Evolutionary conservation across 768 basidiomycete genomes (phyloP).

Genomic region (Termitomyces sp.): DNA sequence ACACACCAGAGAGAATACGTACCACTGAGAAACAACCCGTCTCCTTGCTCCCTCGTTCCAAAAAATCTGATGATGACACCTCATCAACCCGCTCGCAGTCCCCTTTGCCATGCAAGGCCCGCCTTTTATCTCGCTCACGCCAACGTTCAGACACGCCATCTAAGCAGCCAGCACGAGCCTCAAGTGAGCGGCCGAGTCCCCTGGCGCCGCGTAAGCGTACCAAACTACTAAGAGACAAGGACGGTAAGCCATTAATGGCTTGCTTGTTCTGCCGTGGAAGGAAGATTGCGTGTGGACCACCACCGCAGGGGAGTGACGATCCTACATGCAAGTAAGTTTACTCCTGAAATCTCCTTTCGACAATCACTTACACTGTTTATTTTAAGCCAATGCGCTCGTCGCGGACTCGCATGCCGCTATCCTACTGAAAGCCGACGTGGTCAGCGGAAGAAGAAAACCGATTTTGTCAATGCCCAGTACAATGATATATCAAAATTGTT

Average conservation of each 20-base stretch:
- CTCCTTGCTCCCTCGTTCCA: neutral
- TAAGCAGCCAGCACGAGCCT: neutral
- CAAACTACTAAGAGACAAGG: conserved; percentile 3
- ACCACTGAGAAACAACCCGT: neutral
- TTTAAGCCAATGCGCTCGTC: conserved; percentile 11
- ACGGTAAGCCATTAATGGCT: conserved; percentile 37
- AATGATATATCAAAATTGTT: neutral
- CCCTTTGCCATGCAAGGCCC: neutral
- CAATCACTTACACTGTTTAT: neutral
- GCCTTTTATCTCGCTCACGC: neutral
- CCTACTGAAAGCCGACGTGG: conserved; percentile 13
- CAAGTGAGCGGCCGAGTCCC: neutral
- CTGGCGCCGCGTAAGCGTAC: conserved; percentile 1
- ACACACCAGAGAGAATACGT: neutral
- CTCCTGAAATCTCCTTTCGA: neutral
- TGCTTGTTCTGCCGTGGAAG: conserved; percentile 46
- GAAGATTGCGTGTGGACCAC: conserved; percentile 49
- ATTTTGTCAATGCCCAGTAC: neutral
- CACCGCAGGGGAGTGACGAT: conserved; percentile 30
- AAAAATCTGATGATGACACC: neutral
- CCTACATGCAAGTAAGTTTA: conserved; percentile 46
- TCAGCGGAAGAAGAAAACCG: conserved; percentile 6
- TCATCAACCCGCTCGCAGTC: conserved; percentile 1
- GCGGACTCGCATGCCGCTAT: conserved; percentile 6
- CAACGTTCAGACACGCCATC: neutral